phyloP scores from a whole-genome alignment of 805 yeast species.

The Phaffomyces thermotolerans region DNA sequence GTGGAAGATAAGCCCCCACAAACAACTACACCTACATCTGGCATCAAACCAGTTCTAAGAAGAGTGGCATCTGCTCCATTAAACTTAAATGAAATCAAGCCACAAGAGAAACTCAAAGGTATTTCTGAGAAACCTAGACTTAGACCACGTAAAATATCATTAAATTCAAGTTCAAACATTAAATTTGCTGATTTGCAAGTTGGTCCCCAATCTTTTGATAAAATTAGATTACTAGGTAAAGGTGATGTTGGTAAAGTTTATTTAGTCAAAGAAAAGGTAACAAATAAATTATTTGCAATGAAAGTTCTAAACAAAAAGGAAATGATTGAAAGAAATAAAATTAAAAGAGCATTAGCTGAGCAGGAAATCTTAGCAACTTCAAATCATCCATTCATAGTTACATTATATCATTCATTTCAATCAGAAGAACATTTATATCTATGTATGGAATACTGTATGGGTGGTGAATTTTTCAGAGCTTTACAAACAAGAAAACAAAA shows the following conservation, averaged over 20 bases:
- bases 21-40: neutral
- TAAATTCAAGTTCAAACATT: conserved; percentile 52
- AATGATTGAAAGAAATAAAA: conserved; percentile 91
- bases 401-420: conserved; percentile 93
- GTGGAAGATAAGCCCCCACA: neutral
- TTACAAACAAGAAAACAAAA: conserved; percentile 84
- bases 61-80: conserved; percentile 85
- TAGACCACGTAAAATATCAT: conserved; percentile 40
- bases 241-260: conserved; percentile 98
- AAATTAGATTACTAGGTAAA: conserved; percentile 82
- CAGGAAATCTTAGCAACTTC: conserved; percentile 94
- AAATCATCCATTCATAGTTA: conserved; percentile 95
- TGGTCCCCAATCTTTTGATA: conserved; percentile 80
- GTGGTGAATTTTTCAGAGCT: conserved; percentile 97
- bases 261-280: conserved; percentile 73
- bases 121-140: conserved; percentile 12
- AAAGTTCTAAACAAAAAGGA: conserved; percentile 84
- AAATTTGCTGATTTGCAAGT: conserved; percentile 75
- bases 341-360: conserved; percentile 91
- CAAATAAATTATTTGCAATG: conserved; percentile 82
- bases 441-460: conserved; percentile 99
- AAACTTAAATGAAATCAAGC: conserved; percentile 29
- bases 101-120: conserved; percentile 11
- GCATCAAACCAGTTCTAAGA: conserved; percentile 36
- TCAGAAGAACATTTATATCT: conserved; percentile 84